Conservation (phyloP, 495 filamentous ascomycete genomes). For the Tuber calosporum region DNA sequence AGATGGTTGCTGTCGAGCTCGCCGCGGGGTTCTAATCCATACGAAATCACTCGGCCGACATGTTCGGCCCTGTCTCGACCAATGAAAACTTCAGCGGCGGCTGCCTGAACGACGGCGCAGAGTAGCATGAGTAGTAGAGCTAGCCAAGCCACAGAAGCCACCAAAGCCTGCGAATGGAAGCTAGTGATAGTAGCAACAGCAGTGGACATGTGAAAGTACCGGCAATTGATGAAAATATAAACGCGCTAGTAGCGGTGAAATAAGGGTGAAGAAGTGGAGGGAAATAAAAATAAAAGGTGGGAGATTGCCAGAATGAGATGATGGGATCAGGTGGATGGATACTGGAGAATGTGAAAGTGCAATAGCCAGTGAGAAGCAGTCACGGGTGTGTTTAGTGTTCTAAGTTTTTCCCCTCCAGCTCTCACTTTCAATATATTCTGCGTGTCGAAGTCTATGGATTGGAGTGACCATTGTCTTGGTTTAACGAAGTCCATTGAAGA, state of each 20-base stretch:
- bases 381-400: neutral
- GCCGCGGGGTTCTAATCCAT: neutral
- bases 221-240: neutral
- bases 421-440: neutral
- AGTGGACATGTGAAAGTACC: neutral
- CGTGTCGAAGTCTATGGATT: neutral
- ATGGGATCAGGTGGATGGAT: neutral
- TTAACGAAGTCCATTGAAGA: neutral
- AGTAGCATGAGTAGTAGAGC: neutral
- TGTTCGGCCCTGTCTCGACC: neutral
- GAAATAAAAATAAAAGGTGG: neutral
- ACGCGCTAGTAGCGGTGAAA: neutral
- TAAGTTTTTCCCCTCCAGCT: neutral
- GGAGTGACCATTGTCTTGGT: neutral
- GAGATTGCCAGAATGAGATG: neutral
- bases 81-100: neutral
- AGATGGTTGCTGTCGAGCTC: neutral
- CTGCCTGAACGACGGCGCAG: neutral
- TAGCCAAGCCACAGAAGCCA: neutral
- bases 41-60: neutral
- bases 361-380: neutral
- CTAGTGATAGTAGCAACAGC: neutral
- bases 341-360: neutral
- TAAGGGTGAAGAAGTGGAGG: neutral
- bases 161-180: neutral